Evolutionary conservation across 129 eudicot genomes (phyloP).

Genomic region (Artemisia annua): DNA sequence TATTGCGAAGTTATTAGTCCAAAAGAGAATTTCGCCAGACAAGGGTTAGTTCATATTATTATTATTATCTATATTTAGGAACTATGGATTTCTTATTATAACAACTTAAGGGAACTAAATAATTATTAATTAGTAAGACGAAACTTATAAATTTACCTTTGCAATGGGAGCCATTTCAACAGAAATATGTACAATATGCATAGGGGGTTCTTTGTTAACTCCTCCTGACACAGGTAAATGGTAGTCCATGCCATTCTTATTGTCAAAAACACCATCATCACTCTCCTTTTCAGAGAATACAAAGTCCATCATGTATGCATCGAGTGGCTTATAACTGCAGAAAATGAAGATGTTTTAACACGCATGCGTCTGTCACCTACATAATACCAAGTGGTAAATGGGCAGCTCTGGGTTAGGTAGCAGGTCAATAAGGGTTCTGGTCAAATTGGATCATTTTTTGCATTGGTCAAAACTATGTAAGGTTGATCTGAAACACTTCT

Average conservation of each 20-base stretch:
- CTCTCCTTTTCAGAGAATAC: conserved; percentile 88
- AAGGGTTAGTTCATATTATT: too few relatives aligned
- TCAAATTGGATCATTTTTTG: neutral
- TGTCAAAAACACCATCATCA: conserved; percentile 92
- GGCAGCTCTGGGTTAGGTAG: neutral
- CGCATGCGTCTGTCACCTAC: neutral
- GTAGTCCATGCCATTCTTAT: conserved; percentile 88
- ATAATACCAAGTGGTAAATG: neutral
- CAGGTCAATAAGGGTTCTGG: neutral
- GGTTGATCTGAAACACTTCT: neutral
- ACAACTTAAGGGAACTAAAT: neutral
- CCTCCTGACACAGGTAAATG: conserved; percentile 93
- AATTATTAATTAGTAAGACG: neutral
- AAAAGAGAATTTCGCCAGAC: too few relatives aligned
- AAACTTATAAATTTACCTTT: conserved; percentile 52
- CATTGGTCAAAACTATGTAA: neutral
- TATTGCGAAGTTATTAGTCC: too few relatives aligned
- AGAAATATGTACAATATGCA: conserved; percentile 94
- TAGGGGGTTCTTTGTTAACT: conserved; percentile 82
- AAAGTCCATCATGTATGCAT: conserved; percentile 98
- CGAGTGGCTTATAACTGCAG: conserved; percentile 92
- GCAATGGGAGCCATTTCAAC: conserved; percentile 99
- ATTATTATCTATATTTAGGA: too few relatives aligned
- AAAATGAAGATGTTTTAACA: neutral
- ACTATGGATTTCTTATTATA: neutral